Evolutionary conservation across 768 basidiomycete species (phyloP), one percentile per base, ranked within the genome.

Genomic region (Boletus tylopilopsis): DNA sequence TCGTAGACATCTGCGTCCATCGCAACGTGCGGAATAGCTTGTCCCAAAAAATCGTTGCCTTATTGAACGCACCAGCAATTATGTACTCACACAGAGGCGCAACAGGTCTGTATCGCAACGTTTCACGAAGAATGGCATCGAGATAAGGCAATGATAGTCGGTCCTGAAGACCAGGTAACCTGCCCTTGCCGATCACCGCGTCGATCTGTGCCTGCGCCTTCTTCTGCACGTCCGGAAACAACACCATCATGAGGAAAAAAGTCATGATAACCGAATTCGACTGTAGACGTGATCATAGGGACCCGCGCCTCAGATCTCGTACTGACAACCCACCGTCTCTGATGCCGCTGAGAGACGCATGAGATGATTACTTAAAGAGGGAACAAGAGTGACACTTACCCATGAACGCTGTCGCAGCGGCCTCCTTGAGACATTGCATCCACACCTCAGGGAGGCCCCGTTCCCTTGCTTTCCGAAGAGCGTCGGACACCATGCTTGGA

Each of bases 1-100:
- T 66, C 62, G 47, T 75, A 76, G 23, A 68, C 49, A 36, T 76
- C 75, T 35, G 71, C 73, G 40, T 70, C 54, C 1, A 71, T 70
- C 1, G 60, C 30, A 12, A 49, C 45, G 48, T 70, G 70, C 1
- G 68, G 62, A 18, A 69, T 22, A 8, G 62, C 67, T 57, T 33
- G 21, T 12, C 19, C 39, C 11, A 42, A 19, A 32, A 15, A 45
- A 7, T 21, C 6, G 8, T 16, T 25, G 36, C 13, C n/a, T 15
- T 5, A 23, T 16, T 15, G 9, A 43, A 8, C 12, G 11, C 35
- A n/a, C 23, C 5, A 33, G 19, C 4, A 29, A 21, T 3, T 13
- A 9, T 16, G 8, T 9, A 41, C 51, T 50, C 42, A 58, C 56
- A 57, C 10, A 53, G 49, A 12, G 55, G 56, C 4, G 16, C 38